phyloP scores from a whole-genome alignment of 1,284 basidiomycete genomes.

The Baeospora myosura region DNA sequence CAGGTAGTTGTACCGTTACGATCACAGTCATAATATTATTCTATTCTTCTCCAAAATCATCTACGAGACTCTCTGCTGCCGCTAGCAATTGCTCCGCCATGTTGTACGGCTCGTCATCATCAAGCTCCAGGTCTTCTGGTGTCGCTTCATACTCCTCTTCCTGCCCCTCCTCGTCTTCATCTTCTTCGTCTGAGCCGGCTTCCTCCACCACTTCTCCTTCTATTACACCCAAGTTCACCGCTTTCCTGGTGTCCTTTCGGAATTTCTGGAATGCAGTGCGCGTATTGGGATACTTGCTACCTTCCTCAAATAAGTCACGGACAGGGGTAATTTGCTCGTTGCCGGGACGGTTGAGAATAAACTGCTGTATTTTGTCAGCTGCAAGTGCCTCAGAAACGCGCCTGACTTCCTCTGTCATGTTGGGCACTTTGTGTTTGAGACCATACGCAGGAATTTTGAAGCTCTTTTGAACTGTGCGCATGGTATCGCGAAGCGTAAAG shows the following conservation, averaged over 20 bases:
- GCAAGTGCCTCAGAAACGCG: constrained; percentile 4
- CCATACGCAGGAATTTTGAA: constrained; percentile 13
- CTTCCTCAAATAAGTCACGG: constrained; percentile 11
- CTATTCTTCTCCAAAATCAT: too few relatives aligned
- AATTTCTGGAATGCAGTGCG: constrained; percentile 8
- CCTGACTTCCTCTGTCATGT: constrained; percentile 5
- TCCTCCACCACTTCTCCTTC: background rate
- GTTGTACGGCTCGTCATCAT: constrained; percentile 1
- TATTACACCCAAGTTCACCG: constrained; percentile 8
- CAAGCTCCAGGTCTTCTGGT: constrained; percentile 7
- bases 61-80: background rate
- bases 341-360: constrained; percentile 1
- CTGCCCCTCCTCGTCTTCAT: background rate
- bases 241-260: constrained; percentile 7
- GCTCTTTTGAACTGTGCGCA: constrained; percentile 12
- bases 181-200: background rate
- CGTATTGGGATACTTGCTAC: constrained; percentile 4
- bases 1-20: too few relatives aligned
- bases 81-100: background rate
- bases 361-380: constrained; percentile 7
- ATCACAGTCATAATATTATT: too few relatives aligned
- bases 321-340: constrained; percentile 10
- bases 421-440: constrained; percentile 9
- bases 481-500: constrained; percentile 12
- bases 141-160: constrained; percentile 7